Percentiles rank a stretch among this genome's conserved stretches.
Evolutionary conservation across 805 yeast species (phyloP).

Genomic region (Candida golubevii): DNA sequence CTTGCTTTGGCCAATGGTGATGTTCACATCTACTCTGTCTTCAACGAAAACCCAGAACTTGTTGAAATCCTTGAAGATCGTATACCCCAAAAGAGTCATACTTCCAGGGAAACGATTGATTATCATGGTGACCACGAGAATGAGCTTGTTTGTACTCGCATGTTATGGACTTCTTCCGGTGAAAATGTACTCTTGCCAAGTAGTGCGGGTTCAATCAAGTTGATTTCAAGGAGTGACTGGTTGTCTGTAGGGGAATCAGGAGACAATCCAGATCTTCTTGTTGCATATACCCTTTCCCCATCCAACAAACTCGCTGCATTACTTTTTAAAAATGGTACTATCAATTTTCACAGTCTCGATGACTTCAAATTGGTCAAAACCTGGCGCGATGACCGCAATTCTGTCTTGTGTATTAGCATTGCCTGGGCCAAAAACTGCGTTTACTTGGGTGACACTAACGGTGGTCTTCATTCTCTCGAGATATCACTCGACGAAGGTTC

Average conservation of each 20-base stretch:
- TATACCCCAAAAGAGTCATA: constrained; percentile 34
- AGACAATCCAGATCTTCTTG: constrained; percentile 10
- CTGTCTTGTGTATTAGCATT: constrained; percentile 23
- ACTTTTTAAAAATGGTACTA: constrained; percentile 45
- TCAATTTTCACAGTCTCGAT: constrained; percentile 54
- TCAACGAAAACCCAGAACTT: constrained; percentile 52
- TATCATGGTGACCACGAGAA: constrained; percentile 41
- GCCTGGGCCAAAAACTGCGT: constrained; percentile 27
- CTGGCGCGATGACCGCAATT: constrained; percentile 24
- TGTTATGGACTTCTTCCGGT: constrained; percentile 72
- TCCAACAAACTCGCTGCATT: constrained; percentile 59
- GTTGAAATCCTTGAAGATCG: constrained; percentile 41
- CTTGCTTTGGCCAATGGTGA: constrained; percentile 59
- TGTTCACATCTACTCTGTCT: constrained; percentile 50
- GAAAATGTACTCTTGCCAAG: constrained; percentile 66
- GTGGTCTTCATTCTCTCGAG: constrained; percentile 30
- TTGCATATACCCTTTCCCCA: constrained; percentile 59
- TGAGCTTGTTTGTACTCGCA: constrained; percentile 47
- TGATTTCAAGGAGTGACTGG: constrained; percentile 42
- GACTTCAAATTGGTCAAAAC: constrained; percentile 26
- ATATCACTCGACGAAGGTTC: constrained; percentile 11
- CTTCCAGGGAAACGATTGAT: constrained; percentile 33
- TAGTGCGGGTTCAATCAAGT: constrained; percentile 41
- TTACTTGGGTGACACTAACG: constrained; percentile 42
- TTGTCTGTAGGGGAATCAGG: constrained; percentile 1